Evolutionary conservation across 352 stramenopile genomes (phyloP), one percentile per base, ranked within the genome.

Genomic region (Pythium inflatum): DNA sequence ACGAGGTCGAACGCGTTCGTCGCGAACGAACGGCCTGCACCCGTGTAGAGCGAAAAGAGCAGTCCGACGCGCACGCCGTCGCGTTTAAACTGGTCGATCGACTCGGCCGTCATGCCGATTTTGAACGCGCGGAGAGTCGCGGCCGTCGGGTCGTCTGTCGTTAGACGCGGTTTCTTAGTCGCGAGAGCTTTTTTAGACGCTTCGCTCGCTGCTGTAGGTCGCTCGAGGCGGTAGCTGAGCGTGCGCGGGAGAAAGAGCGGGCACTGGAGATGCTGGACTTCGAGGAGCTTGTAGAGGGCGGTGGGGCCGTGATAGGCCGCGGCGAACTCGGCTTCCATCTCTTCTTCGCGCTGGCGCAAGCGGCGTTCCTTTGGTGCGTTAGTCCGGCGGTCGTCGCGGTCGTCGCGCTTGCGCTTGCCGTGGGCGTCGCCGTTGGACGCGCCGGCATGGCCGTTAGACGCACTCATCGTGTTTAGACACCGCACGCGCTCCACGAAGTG

Each of bases 241-340:
- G 88, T 85, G 41, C 88, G 82, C 53, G 88, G 82, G 56, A 95
- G 74, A 76, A 95, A 86, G 27, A 94, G 75, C 41, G 88, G 88
- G 25, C 77, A 84, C 59, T 83, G 69, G 41, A 93, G 69, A 57
- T 95, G 87, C 68, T 87, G 62, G 24, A 92, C 66, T 66, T 95
- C 88, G 34, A 95, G 73, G 64, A 88, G 73, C 73, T 95, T 95
- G 74, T 95, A 95, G 31, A 95, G 77, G 53, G 85, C 75, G 61
- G 87, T 95, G 61, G 90, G 74, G 3, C 73, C 80, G 55, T 90
- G 81, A 73, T 92, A 95, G 62, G 84, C 85, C 30, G 81, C 82
- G n/a, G 81, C 78, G 60, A 95, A 95, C 76, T 95, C 88, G 36
- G 84, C 73, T 68, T 92, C 84, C 76, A 93, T 88, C 62, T 88